Conservation (phyloP, 1,139 yeast genomes). For the Geotrichum fermentans region DNA sequence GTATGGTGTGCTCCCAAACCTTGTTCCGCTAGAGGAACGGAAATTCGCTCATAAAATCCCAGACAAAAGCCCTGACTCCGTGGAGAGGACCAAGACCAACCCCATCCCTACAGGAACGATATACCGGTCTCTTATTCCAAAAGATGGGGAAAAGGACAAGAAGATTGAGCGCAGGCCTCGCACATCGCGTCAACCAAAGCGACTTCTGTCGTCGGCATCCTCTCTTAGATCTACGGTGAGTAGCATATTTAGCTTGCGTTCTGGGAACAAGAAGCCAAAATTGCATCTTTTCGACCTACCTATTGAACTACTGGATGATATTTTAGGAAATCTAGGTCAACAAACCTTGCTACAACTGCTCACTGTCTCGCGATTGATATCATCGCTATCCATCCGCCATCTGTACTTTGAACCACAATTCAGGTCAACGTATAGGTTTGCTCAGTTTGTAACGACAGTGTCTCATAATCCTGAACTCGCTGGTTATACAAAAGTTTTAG, state of each 20-base stretch:
- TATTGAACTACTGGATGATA: constrained; percentile 22
- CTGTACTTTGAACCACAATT: constrained; percentile 54
- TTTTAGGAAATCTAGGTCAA: constrained; percentile 21
- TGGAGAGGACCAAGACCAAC: background rate
- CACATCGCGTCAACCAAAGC: constrained; percentile 2
- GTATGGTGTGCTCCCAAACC: background rate
- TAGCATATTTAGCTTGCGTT: constrained; percentile 11
- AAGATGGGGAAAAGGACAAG: background rate
- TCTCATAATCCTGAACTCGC: constrained; percentile 55
- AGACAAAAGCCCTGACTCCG: background rate
- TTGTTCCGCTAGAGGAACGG: too few relatives aligned
- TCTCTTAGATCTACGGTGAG: constrained; percentile 12
- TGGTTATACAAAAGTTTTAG: constrained; percentile 49
- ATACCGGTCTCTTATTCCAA: constrained; percentile 10
- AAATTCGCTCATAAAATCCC: too few relatives aligned
- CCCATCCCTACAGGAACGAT: background rate
- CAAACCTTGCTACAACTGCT: constrained; percentile 20
- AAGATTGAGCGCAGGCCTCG: constrained; percentile 2
- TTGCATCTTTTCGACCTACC: constrained; percentile 21
- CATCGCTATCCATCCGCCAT: constrained; percentile 15
- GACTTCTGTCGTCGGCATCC: constrained; percentile 7
- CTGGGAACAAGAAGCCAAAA: background rate
- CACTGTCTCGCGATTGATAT: constrained; percentile 19
- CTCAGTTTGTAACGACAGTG: constrained; percentile 66
- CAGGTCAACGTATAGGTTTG: constrained; percentile 67